Evolutionary conservation across 495 filamentous ascomycete genomes (phyloP).

Genomic region (Hypoxylon fuscum): DNA sequence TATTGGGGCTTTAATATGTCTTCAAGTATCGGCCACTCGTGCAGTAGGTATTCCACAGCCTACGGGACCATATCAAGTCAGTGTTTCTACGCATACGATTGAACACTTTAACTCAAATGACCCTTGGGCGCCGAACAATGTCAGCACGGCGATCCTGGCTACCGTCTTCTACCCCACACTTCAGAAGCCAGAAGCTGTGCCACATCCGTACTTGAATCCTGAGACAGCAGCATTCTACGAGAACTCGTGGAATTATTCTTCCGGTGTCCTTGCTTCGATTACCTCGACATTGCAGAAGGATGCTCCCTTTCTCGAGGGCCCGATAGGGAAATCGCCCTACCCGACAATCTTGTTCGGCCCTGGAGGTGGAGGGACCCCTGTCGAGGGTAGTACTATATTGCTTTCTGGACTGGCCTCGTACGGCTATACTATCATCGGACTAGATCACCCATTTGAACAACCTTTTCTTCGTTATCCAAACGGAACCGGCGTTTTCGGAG

Average conservation of each 20-base stretch:
- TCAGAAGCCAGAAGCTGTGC: conserved; percentile 23
- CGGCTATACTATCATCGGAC: conserved; percentile 57
- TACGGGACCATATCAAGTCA: conserved; percentile 35
- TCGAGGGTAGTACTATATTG: conserved; percentile 46
- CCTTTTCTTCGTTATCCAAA: conserved; percentile 58
- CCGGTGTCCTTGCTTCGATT: conserved; percentile 29
- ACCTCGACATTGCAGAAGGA: conserved; percentile 34
- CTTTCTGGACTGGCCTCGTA: conserved; percentile 57
- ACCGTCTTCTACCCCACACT: conserved; percentile 41
- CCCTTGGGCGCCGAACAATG: conserved; percentile 37
- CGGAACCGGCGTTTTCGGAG: conserved; percentile 45
- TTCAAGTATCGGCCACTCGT: no score
- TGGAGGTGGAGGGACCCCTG: conserved; percentile 40
- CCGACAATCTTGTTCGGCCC: conserved; percentile 41
- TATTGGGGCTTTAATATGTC: no score
- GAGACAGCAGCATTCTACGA: conserved; percentile 33
- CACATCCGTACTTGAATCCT: conserved; percentile 36
- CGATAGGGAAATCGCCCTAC: neutral
- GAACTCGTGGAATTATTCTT: conserved; percentile 25
- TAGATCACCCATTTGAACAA: conserved; percentile 62
- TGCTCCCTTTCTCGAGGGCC: conserved; percentile 24
- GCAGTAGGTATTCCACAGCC: conserved; percentile 30
- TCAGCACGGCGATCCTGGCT: conserved; percentile 38
- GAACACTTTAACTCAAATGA: conserved; percentile 32
- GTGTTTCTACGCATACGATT: conserved; percentile 29